phyloP scores from a whole-genome alignment of 2,329 filamentous ascomycete genomes.

The Nannizziopsis arthrosporioides region DNA sequence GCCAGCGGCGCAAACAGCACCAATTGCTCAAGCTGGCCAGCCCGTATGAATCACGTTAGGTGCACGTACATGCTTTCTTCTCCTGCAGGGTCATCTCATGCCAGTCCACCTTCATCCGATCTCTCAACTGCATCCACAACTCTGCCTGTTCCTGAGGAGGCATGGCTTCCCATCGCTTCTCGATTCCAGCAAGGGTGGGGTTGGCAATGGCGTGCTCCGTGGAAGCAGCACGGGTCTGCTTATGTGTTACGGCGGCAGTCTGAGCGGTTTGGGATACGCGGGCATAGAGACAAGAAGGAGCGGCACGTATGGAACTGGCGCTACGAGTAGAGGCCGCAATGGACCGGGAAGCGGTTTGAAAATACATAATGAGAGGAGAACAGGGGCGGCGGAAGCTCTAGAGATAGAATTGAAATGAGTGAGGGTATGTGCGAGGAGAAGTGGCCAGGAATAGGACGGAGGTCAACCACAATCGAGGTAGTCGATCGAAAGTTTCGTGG shows the following conservation, averaged over 20 bases:
- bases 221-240: constrained; percentile 39
- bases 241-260: constrained; percentile 32
- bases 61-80: constrained; percentile 95
- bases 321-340: constrained; percentile 29
- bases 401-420: constrained; percentile 21
- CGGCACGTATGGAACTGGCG: constrained; percentile 26
- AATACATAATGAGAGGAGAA: constrained; percentile 32
- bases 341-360: constrained; percentile 37
- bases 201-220: constrained; percentile 90
- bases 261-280: constrained; percentile 24
- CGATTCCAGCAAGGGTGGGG: constrained; percentile 92
- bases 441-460: background rate
- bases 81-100: constrained; percentile 86
- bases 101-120: constrained; percentile 99
- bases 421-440: constrained; percentile 3
- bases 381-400: constrained; percentile 11
- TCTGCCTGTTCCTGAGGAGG: constrained; percentile 98
- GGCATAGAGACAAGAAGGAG: constrained; percentile 31
- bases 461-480: constrained; percentile 8
- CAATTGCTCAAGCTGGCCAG: background rate
- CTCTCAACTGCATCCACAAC: constrained; percentile 94
- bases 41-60: background rate
- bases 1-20: background rate
- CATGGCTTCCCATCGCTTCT: constrained; percentile 98
- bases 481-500: constrained; percentile 10